Evolutionary conservation across 495 filamentous ascomycete species (phyloP).

Genomic region (Trichocladium antarcticum): DNA sequence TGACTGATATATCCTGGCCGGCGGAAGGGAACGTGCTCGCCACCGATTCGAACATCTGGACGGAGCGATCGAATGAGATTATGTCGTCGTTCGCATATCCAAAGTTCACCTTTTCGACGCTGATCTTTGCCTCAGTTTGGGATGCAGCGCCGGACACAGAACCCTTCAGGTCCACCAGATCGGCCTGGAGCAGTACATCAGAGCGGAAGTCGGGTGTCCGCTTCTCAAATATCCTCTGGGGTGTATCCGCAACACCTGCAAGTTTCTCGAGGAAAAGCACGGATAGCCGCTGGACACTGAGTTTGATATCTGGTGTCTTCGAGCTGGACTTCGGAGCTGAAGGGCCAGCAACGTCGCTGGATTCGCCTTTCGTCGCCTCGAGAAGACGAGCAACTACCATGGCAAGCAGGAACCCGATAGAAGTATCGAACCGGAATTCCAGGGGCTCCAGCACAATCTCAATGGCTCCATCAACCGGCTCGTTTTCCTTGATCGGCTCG

Average conservation of each 20-base stretch:
- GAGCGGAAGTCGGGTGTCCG: conserved; percentile 23
- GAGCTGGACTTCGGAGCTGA: conserved; percentile 17
- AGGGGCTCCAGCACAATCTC: conserved; percentile 48
- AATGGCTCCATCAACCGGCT: conserved; percentile 28
- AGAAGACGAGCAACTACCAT: conserved; percentile 49
- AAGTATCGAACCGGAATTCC: conserved; percentile 53
- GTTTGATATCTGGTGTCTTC: conserved; percentile 33
- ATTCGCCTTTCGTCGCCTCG: conserved; percentile 29
- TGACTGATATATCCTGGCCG: conserved; percentile 56
- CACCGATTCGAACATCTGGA: conserved; percentile 61
- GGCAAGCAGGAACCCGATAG: conserved; percentile 53
- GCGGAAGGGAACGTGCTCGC: conserved; percentile 47
- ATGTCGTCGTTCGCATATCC: conserved; percentile 64
- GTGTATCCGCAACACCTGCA: conserved; percentile 34
- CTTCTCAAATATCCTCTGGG: conserved; percentile 28
- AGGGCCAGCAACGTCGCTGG: conserved; percentile 15
- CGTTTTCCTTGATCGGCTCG: conserved; percentile 1
- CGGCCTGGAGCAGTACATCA: conserved; percentile 41
- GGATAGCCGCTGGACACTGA: conserved; percentile 45
- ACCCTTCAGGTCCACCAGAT: conserved; percentile 37
- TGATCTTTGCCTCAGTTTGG: conserved; percentile 34
- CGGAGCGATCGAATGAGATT: conserved; percentile 56
- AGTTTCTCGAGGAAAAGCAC: conserved; percentile 57
- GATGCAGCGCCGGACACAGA: conserved; percentile 23
- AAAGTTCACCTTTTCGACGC: conserved; percentile 56